phyloP scores from a whole-genome alignment of 441 rosid genomes.

The Euphorbia schlechtendalii region DNA sequence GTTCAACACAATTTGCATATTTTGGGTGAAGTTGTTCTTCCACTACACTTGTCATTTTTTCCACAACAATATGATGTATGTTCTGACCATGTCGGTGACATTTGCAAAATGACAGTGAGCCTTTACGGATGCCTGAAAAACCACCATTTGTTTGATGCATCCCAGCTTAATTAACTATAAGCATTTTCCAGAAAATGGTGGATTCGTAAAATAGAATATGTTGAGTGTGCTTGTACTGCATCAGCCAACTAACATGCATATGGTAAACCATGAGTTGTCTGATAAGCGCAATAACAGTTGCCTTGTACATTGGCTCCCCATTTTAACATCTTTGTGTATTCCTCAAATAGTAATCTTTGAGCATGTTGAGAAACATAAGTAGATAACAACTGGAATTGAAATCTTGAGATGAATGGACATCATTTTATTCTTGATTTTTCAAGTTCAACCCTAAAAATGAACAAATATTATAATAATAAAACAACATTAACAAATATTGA shows the following conservation, averaged over 20 bases:
- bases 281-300: not conserved
- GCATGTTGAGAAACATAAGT: not conserved
- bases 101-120: too few relatives aligned
- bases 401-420: not conserved
- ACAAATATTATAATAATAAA: not conserved
- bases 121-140: too few relatives aligned
- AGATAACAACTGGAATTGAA: not conserved
- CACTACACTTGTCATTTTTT: too few relatives aligned
- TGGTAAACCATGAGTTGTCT: not conserved
- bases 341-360: not conserved
- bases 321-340: not conserved
- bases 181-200: not conserved
- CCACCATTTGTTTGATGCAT: not conserved
- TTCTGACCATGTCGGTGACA: too few relatives aligned
- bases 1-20: too few relatives aligned
- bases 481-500: too few relatives aligned
- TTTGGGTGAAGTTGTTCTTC: too few relatives aligned
- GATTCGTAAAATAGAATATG: not conserved
- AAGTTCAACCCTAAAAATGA: too few relatives aligned
- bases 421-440: not conserved
- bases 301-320: not conserved
- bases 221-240: not conserved
- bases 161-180: not conserved
- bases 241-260: not conserved
- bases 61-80: too few relatives aligned